Evolutionary conservation across 768 basidiomycete species (phyloP).

Genomic region (Boletus pseudo-olivaceus): DNA sequence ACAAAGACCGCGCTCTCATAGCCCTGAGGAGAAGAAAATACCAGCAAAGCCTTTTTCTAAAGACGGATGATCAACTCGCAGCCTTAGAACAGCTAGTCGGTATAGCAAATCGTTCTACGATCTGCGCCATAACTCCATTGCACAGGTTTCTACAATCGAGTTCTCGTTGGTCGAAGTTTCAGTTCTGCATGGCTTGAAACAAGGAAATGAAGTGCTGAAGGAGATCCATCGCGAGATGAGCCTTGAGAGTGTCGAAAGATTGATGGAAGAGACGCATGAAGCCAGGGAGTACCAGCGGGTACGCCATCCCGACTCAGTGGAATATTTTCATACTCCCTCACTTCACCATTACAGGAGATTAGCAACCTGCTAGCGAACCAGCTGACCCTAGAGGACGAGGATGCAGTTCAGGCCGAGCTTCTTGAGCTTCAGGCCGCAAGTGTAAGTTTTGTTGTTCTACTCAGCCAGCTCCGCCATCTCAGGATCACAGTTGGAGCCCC

Average conservation of each 20-base stretch:
- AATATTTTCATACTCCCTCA: not conserved
- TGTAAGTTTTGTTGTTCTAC: conserved; percentile 37
- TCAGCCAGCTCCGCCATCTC: not conserved
- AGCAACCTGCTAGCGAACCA: conserved; percentile 79
- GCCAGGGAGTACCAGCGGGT: conserved; percentile 91
- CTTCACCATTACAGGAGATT: conserved; percentile 68
- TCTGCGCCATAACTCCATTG: not conserved
- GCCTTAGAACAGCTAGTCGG: conserved; percentile 84
- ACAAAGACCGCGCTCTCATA: conserved; percentile 83
- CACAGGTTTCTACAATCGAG: conserved; percentile 91
- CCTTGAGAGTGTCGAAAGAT: conserved; percentile 86
- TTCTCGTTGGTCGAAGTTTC: conserved; percentile 93
- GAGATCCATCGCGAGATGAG: conserved; percentile 95
- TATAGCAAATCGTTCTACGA: conserved; percentile 6
- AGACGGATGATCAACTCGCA: conserved; percentile 89
- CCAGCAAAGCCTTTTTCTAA: conserved; percentile 80
- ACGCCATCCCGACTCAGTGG: conserved; percentile 19
- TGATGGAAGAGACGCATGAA: conserved; percentile 90
- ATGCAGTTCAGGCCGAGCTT: conserved; percentile 86
- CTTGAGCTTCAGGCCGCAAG: conserved; percentile 59
- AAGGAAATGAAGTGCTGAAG: conserved; percentile 90
- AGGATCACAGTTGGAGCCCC: conserved; percentile 28
- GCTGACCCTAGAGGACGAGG: conserved; percentile 87
- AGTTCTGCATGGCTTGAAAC: conserved; percentile 86
- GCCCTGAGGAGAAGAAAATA: conserved; percentile 91